These are phyloP conservation scores for Coemansia sp. DNA, from an alignment of 192 early-diverging fungal genomes.

Conservation along the genomic window DNA sequence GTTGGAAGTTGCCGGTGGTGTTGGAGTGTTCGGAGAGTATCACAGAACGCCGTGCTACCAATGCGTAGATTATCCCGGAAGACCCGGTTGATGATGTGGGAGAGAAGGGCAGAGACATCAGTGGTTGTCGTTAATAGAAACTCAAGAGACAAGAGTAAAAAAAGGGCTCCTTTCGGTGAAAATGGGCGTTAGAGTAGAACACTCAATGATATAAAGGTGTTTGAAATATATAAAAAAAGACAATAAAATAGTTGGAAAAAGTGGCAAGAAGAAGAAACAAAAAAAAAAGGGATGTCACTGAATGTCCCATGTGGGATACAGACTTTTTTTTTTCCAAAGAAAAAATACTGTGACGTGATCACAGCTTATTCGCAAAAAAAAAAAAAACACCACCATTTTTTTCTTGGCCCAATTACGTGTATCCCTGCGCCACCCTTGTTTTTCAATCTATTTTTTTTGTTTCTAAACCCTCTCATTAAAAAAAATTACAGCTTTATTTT, in stretches of 20 bases:
- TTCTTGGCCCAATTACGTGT: not conserved
- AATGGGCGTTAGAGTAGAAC: not conserved
- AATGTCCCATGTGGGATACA: not conserved
- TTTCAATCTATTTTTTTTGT: not conserved
- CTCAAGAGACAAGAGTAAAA: not conserved
- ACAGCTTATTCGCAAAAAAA: constrained; percentile 3
- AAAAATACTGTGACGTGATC: constrained; percentile 3
- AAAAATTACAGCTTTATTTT: constrained; percentile 6
- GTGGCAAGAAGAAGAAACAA: not conserved
- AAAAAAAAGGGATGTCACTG: not conserved
- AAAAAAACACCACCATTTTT: not conserved
- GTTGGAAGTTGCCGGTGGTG: constrained; percentile 79
- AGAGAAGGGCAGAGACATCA: not conserved
- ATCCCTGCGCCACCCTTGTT: too few species aligned
- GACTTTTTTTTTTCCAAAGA: not conserved
- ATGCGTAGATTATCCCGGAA: constrained; percentile 73
- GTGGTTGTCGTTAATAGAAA: not conserved
- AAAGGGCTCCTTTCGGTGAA: too few species aligned
- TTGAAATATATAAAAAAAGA: not conserved
- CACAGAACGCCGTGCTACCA: constrained; percentile 73
- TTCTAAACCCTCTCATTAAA: too few species aligned
- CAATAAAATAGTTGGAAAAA: constrained; percentile 5
- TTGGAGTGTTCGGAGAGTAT: constrained; percentile 84
- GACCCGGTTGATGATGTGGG: constrained; percentile 9
- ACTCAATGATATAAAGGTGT: not conserved